Evolutionary conservation across 345 rosid species (phyloP).

Genomic region (Nasturtium officinale): DNA sequence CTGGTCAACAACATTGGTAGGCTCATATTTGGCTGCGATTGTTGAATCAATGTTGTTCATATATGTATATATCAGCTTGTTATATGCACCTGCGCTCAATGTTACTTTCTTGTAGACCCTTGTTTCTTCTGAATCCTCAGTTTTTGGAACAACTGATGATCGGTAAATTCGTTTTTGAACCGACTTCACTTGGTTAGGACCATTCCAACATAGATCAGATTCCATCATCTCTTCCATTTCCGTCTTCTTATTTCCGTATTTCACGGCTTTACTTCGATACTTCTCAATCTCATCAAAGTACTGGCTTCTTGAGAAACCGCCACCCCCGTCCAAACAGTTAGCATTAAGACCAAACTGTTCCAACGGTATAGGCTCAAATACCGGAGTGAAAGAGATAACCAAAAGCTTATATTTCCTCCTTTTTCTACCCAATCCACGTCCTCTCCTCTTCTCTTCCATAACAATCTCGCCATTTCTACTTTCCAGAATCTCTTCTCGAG

Average conservation of each 20-base stretch:
- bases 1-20: constrained; percentile 55
- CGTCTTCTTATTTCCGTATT: constrained; percentile 34
- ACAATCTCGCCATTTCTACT: constrained; percentile 2
- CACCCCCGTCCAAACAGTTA: constrained; percentile 7
- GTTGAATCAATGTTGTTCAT: constrained; percentile 78
- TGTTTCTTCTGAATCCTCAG: constrained; percentile 41
- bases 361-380: constrained; percentile 40
- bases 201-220: constrained; percentile 47
- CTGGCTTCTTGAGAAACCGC: constrained; percentile 25
- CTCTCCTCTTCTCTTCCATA: constrained; percentile 30
- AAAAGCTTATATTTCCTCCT: constrained; percentile 45
- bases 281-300: constrained; percentile 36
- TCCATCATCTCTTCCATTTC: constrained; percentile 57
- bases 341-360: constrained; percentile 46
- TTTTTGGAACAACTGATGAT: constrained; percentile 30
- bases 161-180: constrained; percentile 22
- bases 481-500: not conserved
- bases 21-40: constrained; percentile 54
- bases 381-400: constrained; percentile 56
- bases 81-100: constrained; percentile 73
- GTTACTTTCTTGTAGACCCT: constrained; percentile 48
- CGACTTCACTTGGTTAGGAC: constrained; percentile 39
- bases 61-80: constrained; percentile 66
- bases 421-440: constrained; percentile 28
- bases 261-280: constrained; percentile 37